Base-by-base conservation (phyloP, 805 yeast genomes). In the Candida ulmi region DNA sequence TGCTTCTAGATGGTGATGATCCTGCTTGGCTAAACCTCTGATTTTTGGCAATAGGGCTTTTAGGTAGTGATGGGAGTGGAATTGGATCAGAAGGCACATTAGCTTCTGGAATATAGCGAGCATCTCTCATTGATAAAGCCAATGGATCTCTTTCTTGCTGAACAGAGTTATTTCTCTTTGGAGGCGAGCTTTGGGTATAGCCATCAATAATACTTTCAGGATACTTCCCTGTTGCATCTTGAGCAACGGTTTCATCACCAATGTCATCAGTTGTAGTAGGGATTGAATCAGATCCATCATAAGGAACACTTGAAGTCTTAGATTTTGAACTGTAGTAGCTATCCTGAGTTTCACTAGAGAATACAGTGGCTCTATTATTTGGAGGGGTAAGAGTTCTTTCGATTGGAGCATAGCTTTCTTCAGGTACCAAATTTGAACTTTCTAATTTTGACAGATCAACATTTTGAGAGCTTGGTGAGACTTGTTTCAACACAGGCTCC, bases 201-300 rank as follows among this genome's bases (percentile, higher is more conserved):
- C 50, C 41, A 19, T 53, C 58, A 34, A 53, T 49, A 21, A 55
- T 51, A 35, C 55, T 50, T 6, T 48, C 54, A 11, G 57, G 50
- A 36, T 51, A 51, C 2, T 5, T 32, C 29, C 11, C 9, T 7
- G 2, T 37, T 35, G 8, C 9, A 2, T 31, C 37, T 35, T n/a
- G 29, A 7, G 24, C 6, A 7, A 9, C 33, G 4, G 9, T 19
- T 3, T 18, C 26, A 21, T 24, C 33, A 29, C 15, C 31, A 3
- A 26, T 30, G 25, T n/a, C 25, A 9, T 25, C 39, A 8, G 28
- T 12, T 9, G 28, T 26, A 5, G 30, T n/a, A 25, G 36, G 28
- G n/a, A 11, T 26, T 26, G 15, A 26, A 26, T n/a, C 30, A 17
- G 13, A 11, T 12, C 19, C 12, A 11, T 17, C 28, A 16, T 15